A percentile compares a stretch with the other conserved stretches of the same genome.
Conservation (phyloP, 2,329 filamentous ascomycete genomes). For the Fusarium sp. region DNA sequence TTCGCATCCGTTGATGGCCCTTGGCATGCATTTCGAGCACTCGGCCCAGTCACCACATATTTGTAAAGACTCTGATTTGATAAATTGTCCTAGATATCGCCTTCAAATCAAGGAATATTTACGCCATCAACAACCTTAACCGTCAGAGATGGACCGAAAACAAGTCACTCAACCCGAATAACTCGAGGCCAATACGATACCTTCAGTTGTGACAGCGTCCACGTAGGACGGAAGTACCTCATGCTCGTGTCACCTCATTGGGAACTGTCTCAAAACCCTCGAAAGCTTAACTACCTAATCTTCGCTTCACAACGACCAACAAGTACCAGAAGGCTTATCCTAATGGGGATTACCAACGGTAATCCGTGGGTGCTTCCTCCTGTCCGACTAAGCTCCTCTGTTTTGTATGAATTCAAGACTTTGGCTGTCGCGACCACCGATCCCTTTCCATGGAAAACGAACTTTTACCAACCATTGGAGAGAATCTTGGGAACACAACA, state of each 20-base stretch:
- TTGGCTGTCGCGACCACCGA: neutral
- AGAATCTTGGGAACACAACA: conserved; percentile 1
- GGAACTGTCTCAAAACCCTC: conserved; percentile 35
- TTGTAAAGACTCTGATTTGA: neutral
- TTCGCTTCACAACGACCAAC: neutral
- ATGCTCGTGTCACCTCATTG: conserved; percentile 28
- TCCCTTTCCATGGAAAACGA: neutral
- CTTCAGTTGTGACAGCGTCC: neutral
- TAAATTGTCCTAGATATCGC: neutral
- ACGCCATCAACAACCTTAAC: neutral
- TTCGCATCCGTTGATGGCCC: conserved; percentile 39
- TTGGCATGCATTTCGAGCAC: conserved; percentile 34
- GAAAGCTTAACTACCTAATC: conserved; percentile 24
- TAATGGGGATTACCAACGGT: neutral
- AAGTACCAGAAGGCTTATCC: neutral
- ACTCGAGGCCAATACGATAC: neutral
- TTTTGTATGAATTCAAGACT: neutral
- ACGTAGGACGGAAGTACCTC: conserved; percentile 20
- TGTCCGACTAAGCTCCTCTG: neutral
- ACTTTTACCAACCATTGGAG: neutral
- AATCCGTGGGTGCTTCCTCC: neutral
- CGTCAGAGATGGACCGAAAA: neutral
- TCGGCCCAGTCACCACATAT: conserved; percentile 35
- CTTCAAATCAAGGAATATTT: neutral
- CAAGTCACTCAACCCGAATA: neutral